Evolutionary conservation across 257 asterid genomes (phyloP), one percentile per base, ranked within the genome.

Genomic region (Capsicum baccatum): DNA sequence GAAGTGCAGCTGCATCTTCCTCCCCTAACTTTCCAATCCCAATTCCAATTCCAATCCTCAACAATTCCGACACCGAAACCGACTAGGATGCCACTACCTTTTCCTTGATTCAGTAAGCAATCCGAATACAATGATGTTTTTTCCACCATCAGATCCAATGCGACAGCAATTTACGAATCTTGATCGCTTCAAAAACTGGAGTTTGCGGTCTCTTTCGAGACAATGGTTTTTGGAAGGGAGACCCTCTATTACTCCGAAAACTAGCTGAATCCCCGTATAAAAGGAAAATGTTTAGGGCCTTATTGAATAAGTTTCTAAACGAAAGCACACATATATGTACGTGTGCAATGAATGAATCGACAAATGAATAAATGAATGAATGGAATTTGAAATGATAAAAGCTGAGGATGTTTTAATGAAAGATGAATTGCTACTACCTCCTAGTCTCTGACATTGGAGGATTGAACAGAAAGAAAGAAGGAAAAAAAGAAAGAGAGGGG

Each of bases 1-100:
- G 96, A 97, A 95, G 96, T 93, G 99, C 97, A 97, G 99, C 99
- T 94, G 99, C 99, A 97, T 97, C 98, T 93, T 97, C 98, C 94
- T 89, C 81, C 89, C 84, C 62, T 62, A 86, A 79, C 66, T 89
- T 84, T 8, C 81, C 57, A 26, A 26, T 26, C 21, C 84, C 84
- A 54, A 79, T 79, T 10, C 66, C 21, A 67, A 67, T 66, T 39
- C 74, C 83, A 70, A 70, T 57, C 73, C 59, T 80, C 83, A 86
- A 37, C 86, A 54, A 26, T 90, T 90, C 80, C 48, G 39, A 47
- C 85, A 79, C 79, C 79, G 3, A 56, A n/a, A 56, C 52, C 33
- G 44, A 39, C 44, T 4, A 35, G 4, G 19, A 66, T 66, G 48
- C 48, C 48, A 42, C 79, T 16, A 39, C 79, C 79, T 54, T 69